A percentile compares a stretch with the other conserved stretches of the same genome.
These are phyloP conservation scores for Cyberlindnera mrakii DNA, from an alignment of 805 yeast species.

Conservation along the genomic window DNA sequence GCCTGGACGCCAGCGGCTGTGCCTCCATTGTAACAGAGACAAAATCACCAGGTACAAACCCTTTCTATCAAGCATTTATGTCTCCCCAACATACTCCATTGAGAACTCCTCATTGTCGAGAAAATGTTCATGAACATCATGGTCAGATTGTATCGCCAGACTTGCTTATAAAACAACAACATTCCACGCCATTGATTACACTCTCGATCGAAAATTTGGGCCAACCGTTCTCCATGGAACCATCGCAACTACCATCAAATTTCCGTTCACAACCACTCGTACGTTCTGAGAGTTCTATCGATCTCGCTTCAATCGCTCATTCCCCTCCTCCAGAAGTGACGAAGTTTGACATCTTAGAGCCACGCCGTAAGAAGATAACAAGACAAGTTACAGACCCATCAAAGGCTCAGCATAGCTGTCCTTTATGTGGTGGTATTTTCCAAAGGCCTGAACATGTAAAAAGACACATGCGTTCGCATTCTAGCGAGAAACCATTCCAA, in stretches of 20 bases:
- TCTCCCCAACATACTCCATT: conserved; percentile 32
- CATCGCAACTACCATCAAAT: neutral
- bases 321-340: conserved; percentile 10
- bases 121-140: too few relatives aligned
- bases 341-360: conserved; percentile 10
- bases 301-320: conserved; percentile 8
- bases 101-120: conserved; percentile 15
- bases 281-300: conserved; percentile 11
- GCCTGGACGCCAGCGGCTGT: conserved; percentile 29
- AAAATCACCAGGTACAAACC: conserved; percentile 38
- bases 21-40: conserved; percentile 14
- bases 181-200: neutral
- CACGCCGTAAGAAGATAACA: conserved; percentile 34
- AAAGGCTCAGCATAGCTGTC: conserved; percentile 59
- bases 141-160: conserved; percentile 19
- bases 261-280: neutral
- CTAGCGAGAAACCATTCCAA: conserved; percentile 69
- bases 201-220: conserved; percentile 1
- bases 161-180: conserved; percentile 14
- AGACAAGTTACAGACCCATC: neutral
- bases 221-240: neutral
- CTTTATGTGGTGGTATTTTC: conserved; percentile 54
- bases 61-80: conserved; percentile 37
- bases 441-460: conserved; percentile 70
- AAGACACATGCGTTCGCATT: conserved; percentile 72